Conservation (phyloP, 2,329 filamentous ascomycete genomes). For the Xylaria hypoxylon region DNA sequence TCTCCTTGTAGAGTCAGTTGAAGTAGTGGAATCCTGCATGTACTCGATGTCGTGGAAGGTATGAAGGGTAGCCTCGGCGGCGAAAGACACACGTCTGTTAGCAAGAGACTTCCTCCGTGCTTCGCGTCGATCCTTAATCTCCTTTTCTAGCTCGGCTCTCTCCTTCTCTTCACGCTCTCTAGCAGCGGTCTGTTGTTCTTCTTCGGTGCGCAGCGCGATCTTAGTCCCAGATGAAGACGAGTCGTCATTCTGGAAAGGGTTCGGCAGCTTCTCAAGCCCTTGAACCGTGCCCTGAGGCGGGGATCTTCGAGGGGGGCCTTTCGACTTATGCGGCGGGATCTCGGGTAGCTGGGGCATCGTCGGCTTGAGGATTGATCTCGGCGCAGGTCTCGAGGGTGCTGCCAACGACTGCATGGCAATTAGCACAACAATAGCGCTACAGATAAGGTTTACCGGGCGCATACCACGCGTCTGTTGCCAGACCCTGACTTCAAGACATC, state of each 20-base stretch:
- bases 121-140: conserved; percentile 78
- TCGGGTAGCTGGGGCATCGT: conserved; percentile 75
- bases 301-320: conserved; percentile 60
- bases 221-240: conserved; percentile 60
- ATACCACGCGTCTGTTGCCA: conserved; percentile 84
- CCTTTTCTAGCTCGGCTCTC: conserved; percentile 68
- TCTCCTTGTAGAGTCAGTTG: conserved; percentile 79
- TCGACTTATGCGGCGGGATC: conserved; percentile 75
- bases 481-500: conserved; percentile 81
- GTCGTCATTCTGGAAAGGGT: conserved; percentile 58
- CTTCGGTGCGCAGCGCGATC: conserved; percentile 74
- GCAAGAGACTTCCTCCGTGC: conserved; percentile 92
- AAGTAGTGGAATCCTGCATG: conserved; percentile 85
- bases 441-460: conserved; percentile 37
- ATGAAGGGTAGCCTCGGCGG: conserved; percentile 94
- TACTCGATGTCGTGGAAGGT: conserved; percentile 97
- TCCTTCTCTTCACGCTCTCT: conserved; percentile 77
- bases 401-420: conserved; percentile 63
- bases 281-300: conserved; percentile 55
- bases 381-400: conserved; percentile 61
- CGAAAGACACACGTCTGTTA: conserved; percentile 94
- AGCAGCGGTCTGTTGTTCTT: conserved; percentile 76
- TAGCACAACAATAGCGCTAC: conserved; percentile 9
- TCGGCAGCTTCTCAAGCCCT: conserved; percentile 57
- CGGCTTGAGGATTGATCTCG: conserved; percentile 83